Evolutionary conservation across 225 moss, liverwort and hornwort species (phyloP), one percentile per base, ranked within the genome.

Genomic region (Takakia lepidozioides): DNA sequence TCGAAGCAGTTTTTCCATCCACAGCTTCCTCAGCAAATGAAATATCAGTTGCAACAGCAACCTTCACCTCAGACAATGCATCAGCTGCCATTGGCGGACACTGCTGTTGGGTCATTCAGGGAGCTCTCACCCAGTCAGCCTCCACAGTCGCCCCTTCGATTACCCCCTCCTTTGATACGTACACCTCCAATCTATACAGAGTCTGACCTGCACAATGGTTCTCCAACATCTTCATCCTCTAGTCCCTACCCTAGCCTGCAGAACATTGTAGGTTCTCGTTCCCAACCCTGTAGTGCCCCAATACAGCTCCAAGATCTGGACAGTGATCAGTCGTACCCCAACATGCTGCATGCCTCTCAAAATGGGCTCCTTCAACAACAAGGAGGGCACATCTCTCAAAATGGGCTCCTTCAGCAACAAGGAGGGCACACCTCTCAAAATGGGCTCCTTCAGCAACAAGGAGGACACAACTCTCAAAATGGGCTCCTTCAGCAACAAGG

Each of bases 261-360:
- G 0, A 32, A 32, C 11, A 11, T 11, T 6, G 1, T 11, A 32
- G 32, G 7, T 32, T 11, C 8, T 4, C 45, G 7, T 45, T 4
- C 40, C 40, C 40, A 15, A 5, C 4, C 20, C 14, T 24, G 16
- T 46, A 38, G 46, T 51, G 10, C 61, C 61, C 15, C 68, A 68
- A 30, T 43, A 49, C 62, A 62, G 41, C 46, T 52, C 18, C 62
- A 65, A 18, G 73, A 78, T 53, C 61, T 55, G 10, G 78, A 78
- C 16, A 73, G 59, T 19, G 78, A 78, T 44, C 55, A 64, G 56
- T 73, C 68, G 15, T 73, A 65, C 8, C 67, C 77, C 29, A 73
- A 69, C 46, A 60, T 73, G 58, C 52, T 78, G 38, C 73, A 66
- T 63, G 27, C 69, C 38, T 65, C 69, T 15, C 73, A 38, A 38